Evolutionary conservation across 1,139 yeast species (phyloP).

Genomic region (Lizanozyma gosingica): DNA sequence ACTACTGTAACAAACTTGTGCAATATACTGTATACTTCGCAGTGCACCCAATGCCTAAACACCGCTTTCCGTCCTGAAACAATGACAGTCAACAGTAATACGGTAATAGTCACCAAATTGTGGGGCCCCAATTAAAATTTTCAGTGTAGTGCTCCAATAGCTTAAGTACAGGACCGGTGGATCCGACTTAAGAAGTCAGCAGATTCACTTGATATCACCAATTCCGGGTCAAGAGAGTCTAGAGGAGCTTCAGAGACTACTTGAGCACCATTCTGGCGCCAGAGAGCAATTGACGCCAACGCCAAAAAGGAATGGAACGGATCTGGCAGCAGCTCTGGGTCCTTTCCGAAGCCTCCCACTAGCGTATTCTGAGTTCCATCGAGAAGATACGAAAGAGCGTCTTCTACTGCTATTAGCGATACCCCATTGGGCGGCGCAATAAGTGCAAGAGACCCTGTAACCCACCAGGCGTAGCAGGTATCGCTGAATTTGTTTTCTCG

Average conservation of each 20-base stretch:
- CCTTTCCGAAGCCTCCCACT: slow-evolving; percentile 80
- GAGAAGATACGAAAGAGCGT: slow-evolving; percentile 42
- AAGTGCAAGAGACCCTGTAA: slow-evolving; percentile 48
- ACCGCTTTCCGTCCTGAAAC: no score
- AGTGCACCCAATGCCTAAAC: no score
- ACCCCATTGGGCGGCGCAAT: slow-evolving; percentile 17
- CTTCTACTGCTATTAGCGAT: slow-evolving; percentile 26
- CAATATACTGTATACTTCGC: no score
- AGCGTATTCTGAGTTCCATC: slow-evolving; percentile 50
- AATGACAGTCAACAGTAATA: no score
- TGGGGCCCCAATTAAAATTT: no score
- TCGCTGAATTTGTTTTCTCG: slow-evolving; percentile 78
- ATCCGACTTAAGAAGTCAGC: background rate
- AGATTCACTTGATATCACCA: background rate
- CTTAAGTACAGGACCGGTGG: no score
- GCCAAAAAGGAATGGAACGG: slow-evolving; percentile 62
- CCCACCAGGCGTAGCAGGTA: slow-evolving; percentile 93
- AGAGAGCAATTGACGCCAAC: slow-evolving; percentile 45
- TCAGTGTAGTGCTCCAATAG: no score
- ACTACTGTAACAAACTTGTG: no score
- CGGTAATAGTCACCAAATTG: no score
- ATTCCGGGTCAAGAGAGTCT: background rate
- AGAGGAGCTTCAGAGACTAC: background rate
- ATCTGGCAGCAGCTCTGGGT: slow-evolving; percentile 53
- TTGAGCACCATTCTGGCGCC: slow-evolving; percentile 16